Evolutionary conservation across 345 rosid genomes (phyloP).

Genomic region (Cardamine chenopodiifolia): DNA sequence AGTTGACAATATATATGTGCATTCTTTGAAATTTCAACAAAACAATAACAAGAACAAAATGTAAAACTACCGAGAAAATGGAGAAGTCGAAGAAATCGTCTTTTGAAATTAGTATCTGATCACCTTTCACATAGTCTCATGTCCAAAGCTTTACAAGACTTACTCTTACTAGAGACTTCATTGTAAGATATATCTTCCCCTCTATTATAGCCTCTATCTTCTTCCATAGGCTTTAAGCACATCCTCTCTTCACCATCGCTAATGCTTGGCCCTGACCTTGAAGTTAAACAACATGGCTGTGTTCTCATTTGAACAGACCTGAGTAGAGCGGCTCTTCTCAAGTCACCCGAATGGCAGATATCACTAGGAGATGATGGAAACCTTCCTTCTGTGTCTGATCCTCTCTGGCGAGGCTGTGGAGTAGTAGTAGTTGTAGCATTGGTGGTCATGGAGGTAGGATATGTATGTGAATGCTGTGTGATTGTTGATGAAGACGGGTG

Average conservation of each 20-base stretch:
- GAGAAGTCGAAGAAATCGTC: neutral
- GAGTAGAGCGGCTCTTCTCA: constrained; percentile 86
- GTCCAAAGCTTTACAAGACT: constrained; percentile 52
- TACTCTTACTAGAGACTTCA: constrained; percentile 51
- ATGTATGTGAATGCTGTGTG: constrained; percentile 43
- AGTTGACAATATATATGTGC: neutral
- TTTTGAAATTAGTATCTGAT: constrained; percentile 12
- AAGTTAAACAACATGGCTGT: constrained; percentile 60
- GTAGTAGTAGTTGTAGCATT: constrained; percentile 25
- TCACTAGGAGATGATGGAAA: constrained; percentile 98
- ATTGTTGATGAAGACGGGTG: constrained; percentile 38
- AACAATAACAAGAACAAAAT: neutral
- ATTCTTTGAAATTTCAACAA: neutral
- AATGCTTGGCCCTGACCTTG: constrained; percentile 57
- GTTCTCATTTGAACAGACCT: constrained; percentile 97
- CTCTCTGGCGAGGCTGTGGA: constrained; percentile 70
- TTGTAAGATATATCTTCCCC: constrained; percentile 56
- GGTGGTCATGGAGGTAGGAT: constrained; percentile 18
- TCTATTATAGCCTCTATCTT: constrained; percentile 58
- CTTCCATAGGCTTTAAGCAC: constrained; percentile 69
- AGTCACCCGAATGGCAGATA: constrained; percentile 92
- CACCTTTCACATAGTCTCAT: constrained; percentile 48
- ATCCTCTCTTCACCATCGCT: constrained; percentile 63
- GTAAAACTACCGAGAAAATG: neutral
- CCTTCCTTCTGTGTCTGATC: constrained; percentile 89